These are phyloP conservation scores for Globisporangium nunn DNA, from an alignment of 352 stramenopile species.

Conservation along the genomic window DNA sequence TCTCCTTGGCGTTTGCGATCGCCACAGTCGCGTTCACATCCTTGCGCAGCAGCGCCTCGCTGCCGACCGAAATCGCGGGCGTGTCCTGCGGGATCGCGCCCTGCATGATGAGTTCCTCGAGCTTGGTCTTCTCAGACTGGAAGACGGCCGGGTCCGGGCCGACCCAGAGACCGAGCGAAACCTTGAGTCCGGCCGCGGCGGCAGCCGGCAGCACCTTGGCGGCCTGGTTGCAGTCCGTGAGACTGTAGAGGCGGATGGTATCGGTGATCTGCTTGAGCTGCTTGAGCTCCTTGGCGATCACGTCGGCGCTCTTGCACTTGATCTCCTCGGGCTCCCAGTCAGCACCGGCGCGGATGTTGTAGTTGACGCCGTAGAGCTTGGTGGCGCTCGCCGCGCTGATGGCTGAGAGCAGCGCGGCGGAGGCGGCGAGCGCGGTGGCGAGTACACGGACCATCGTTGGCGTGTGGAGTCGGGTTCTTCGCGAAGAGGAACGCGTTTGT, in stretches of 20 bases:
- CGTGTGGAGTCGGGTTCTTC: not conserved
- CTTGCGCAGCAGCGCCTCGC: constrained; percentile 56
- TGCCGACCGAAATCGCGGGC: constrained; percentile 56
- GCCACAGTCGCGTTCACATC: constrained; percentile 38
- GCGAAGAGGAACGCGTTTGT: not conserved
- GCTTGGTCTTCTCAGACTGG: constrained; percentile 26
- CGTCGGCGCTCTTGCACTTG: constrained; percentile 47
- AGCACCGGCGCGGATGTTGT: constrained; percentile 55
- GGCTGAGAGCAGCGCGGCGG: not conserved
- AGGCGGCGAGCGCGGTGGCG: not conserved
- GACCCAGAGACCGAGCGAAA: constrained; percentile 70
- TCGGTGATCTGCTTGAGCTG: constrained; percentile 30
- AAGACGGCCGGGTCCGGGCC: constrained; percentile 25
- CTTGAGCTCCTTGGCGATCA: constrained; percentile 42
- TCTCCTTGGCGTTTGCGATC: constrained; percentile 31
- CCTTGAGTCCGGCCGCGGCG: constrained; percentile 31
- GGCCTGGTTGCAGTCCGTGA: constrained; percentile 52
- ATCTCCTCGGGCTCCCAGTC: constrained; percentile 36
- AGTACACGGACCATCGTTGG: not conserved
- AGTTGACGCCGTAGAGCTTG: constrained; percentile 61
- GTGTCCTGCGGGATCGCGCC: constrained; percentile 21
- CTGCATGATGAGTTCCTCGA: constrained; percentile 26
- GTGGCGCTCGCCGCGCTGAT: constrained; percentile 11
- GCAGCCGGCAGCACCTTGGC: constrained; percentile 33
- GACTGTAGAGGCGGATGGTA: constrained; percentile 37